Base-by-base conservation (phyloP, 2,329 filamentous ascomycete genomes). In the Stylonectria norvegica region DNA sequence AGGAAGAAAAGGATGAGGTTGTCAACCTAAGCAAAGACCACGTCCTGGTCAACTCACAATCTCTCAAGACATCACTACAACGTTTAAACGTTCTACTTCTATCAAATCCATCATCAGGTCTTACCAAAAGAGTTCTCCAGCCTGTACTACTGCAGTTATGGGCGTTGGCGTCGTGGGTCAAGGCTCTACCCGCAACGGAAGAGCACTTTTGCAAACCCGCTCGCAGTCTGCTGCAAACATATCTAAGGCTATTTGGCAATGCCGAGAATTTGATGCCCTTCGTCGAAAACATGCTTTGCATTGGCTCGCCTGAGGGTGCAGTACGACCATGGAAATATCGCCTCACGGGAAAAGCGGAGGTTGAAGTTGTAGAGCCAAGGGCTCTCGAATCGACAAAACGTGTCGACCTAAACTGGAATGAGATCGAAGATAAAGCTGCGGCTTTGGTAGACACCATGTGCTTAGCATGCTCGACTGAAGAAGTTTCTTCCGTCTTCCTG, bases 71-170 rank as follows among this genome's bases (percentile, higher is more conserved):
- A 22, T 73, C 78, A 2, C 56, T 88, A 3, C 68, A 64, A 20
- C 71, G 82, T 12, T 59, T 88, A 1, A 70, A 68, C 23, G 67
- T 72, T 1, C 62, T 88, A 2, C 58, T 81, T 2, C 67, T 76
- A 15, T 83, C 81, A 0, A 83, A 84, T 53, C 81, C 82, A 0
- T 83, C 85, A 40, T 78, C 82, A 0, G 81, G 81, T 0, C 62
- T 87, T 8, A 76, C 80, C 31, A 80, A 73, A 47, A 70, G 84
- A 36, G 65, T 88, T 1, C 60, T 86, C 3, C 65, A 68, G 3
- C 78, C 78, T 1, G 55, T 86, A 2, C 51, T 85, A 3, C 60
- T 80, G 4, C 75, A 82, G 2, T 63, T 88, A 0, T 88, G 84
- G 84, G 68, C 73, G 2, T 56, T 87, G 12, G 66, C 76, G 1